These are phyloP conservation scores for Pseudotsuga menziesii DNA, from an alignment of 75 land plant genomes.

Conservation along the genomic window DNA sequence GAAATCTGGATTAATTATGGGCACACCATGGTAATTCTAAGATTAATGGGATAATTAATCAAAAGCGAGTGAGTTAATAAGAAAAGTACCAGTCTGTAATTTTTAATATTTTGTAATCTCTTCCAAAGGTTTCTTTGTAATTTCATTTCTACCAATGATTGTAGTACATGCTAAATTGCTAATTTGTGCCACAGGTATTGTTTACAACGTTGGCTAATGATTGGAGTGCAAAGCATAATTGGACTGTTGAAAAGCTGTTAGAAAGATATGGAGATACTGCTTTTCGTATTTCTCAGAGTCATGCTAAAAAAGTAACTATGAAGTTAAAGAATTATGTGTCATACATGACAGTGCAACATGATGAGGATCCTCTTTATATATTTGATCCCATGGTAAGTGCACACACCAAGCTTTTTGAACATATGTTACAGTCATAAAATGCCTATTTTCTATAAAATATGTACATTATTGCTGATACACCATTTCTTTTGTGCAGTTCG, in stretches of 20 bases:
- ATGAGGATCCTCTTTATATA: slow-evolving; percentile 96
- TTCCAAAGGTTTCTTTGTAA: not conserved
- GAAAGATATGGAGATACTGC: slow-evolving; percentile 66
- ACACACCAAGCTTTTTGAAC: not conserved
- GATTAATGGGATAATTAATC: no score
- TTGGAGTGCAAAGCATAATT: slow-evolving; percentile 83
- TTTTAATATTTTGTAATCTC: not conserved
- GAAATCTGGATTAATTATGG: no score
- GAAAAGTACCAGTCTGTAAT: not conserved
- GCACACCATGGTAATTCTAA: no score
- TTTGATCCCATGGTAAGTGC: slow-evolving; percentile 85
- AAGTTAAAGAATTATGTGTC: slow-evolving; percentile 77
- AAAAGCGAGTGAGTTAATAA: no score
- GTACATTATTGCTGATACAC: not conserved
- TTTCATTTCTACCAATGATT: not conserved
- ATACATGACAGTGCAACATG: slow-evolving; percentile 84
- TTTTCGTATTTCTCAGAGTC: slow-evolving; percentile 82
- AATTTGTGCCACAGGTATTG: slow-evolving; percentile 48
- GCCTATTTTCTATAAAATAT: not conserved
- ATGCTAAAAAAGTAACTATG: slow-evolving; percentile 64
- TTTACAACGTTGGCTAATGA: slow-evolving; percentile 63
- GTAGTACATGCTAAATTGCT: no score
- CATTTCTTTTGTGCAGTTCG: slow-evolving; percentile 60
- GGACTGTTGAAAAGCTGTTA: slow-evolving; percentile 71
- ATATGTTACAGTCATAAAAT: not conserved